Evolutionary conservation across 1,284 basidiomycete species (phyloP).

Genomic region (Cryptococcus sp.): DNA sequence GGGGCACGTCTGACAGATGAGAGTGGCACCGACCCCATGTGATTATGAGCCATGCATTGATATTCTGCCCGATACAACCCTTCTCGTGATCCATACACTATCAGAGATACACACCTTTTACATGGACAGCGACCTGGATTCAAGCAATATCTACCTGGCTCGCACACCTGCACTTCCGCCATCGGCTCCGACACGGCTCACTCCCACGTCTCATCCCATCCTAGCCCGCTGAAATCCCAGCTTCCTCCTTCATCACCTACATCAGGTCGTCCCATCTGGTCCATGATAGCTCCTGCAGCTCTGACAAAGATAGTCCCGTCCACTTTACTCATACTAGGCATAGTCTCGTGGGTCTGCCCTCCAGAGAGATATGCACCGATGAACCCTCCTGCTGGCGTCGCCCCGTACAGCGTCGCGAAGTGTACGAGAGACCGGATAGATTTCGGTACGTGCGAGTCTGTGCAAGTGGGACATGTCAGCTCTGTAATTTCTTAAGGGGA

Average conservation of each 20-base stretch:
- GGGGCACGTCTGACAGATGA: too few relatives aligned
- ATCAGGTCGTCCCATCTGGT: conserved; percentile 64
- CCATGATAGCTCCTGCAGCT: conserved; percentile 64
- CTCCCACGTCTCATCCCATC: conserved; percentile 70
- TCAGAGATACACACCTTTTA: too few relatives aligned
- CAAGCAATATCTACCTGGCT: too few relatives aligned
- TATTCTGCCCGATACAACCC: too few relatives aligned
- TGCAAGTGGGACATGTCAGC: neutral
- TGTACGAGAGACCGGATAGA: conserved; percentile 62
- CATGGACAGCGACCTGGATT: too few relatives aligned
- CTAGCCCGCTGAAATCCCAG: conserved; percentile 66
- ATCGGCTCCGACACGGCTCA: neutral
- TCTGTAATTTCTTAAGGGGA: too few relatives aligned
- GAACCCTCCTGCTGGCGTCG: conserved; percentile 54
- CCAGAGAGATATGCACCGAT: conserved; percentile 56
- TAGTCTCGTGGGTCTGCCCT: conserved; percentile 41
- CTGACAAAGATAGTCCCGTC: conserved; percentile 68
- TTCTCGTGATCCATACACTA: too few relatives aligned
- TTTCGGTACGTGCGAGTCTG: conserved; percentile 66
- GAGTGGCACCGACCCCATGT: too few relatives aligned
- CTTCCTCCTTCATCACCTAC: conserved; percentile 54
- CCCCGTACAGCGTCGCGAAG: conserved; percentile 59
- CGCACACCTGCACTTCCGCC: neutral
- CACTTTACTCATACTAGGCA: conserved; percentile 56
- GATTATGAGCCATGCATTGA: too few relatives aligned